Conservation (phyloP, 805 yeast species). For the Wickerhamiella slavikovae region DNA sequence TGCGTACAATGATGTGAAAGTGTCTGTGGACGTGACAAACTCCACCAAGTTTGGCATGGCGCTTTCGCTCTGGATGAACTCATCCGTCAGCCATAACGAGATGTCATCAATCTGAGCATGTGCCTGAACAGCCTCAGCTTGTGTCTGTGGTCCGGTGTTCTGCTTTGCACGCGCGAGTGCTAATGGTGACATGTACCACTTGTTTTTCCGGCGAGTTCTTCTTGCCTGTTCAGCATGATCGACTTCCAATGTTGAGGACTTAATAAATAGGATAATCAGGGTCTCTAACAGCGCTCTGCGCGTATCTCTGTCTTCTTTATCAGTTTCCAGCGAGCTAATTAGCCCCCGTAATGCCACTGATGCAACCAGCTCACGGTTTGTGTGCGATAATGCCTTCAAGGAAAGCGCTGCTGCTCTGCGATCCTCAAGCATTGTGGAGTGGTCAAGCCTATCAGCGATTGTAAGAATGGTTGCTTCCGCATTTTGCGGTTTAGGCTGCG, state of each 20-base stretch:
- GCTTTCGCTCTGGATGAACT: slow-evolving; percentile 41
- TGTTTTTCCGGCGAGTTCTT: slow-evolving; percentile 21
- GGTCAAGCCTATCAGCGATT: slow-evolving; percentile 66
- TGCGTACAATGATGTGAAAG: slow-evolving; percentile 62
- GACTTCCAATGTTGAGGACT: slow-evolving; percentile 27
- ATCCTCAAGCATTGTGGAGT: slow-evolving; percentile 66
- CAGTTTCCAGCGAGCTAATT: slow-evolving; percentile 42
- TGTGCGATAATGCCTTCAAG: slow-evolving; percentile 69
- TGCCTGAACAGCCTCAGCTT: slow-evolving; percentile 44
- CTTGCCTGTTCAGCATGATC: slow-evolving; percentile 63
- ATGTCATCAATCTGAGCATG: slow-evolving; percentile 46
- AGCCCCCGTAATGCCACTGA: slow-evolving; percentile 68
- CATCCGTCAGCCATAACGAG: slow-evolving; percentile 90
- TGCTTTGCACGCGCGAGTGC: slow-evolving; percentile 29
- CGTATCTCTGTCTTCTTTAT: slow-evolving; percentile 45
- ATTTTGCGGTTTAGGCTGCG: slow-evolving; percentile 31
- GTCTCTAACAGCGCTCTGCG: slow-evolving; percentile 74
- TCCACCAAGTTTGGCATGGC: slow-evolving; percentile 30
- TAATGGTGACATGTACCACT: slow-evolving; percentile 14
- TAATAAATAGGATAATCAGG: slow-evolving; percentile 54
- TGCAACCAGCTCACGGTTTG: slow-evolving; percentile 75
- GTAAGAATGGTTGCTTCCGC: slow-evolving; percentile 77
- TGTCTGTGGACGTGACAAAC: slow-evolving; percentile 33
- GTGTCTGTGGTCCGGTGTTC: slow-evolving; percentile 59
- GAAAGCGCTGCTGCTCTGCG: slow-evolving; percentile 82